Evolutionary conservation across 148 eudicot species (phyloP).

Genomic region (Chenopodium quinoa): DNA sequence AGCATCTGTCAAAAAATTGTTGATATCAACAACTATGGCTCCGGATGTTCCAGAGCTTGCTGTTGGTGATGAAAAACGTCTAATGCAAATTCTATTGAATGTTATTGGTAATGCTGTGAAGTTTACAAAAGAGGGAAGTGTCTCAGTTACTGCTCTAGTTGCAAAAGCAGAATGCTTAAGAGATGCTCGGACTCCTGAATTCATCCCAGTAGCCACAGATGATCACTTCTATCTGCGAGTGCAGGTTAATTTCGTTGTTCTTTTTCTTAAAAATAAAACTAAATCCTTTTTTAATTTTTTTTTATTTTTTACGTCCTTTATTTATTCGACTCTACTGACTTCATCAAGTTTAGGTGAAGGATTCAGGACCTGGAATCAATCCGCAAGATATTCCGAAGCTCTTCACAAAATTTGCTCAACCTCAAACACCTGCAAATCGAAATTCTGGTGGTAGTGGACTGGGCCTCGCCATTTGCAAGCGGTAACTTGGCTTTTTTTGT

Average conservation of each 20-base stretch:
- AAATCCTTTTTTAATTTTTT: background rate
- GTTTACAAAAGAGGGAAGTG: slow-evolving; percentile 81
- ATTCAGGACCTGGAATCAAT: slow-evolving; percentile 77
- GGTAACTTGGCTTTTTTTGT: slow-evolving; percentile 37
- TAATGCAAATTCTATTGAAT: slow-evolving; percentile 80
- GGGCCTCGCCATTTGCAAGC: slow-evolving; percentile 89
- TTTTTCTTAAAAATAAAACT: background rate
- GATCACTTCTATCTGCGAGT: slow-evolving; percentile 68
- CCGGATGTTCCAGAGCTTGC: slow-evolving; percentile 75
- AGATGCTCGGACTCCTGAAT: slow-evolving; percentile 68
- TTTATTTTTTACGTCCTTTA: background rate
- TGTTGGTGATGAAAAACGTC: slow-evolving; percentile 83
- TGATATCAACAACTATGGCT: slow-evolving; percentile 50
- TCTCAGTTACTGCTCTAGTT: slow-evolving; percentile 54
- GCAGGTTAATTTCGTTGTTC: slow-evolving; percentile 48
- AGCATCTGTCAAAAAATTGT: slow-evolving; percentile 72
- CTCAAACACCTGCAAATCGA: slow-evolving; percentile 43
- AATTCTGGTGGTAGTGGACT: slow-evolving; percentile 74
- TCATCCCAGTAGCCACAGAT: slow-evolving; percentile 58
- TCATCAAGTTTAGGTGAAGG: slow-evolving; percentile 61
- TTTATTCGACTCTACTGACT: slow-evolving; percentile 6
- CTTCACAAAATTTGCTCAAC: slow-evolving; percentile 74
- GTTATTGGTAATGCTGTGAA: slow-evolving; percentile 87
- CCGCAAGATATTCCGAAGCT: slow-evolving; percentile 83
- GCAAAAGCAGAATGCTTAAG: slow-evolving; percentile 61